Base-by-base conservation (phyloP, 306 rosid species). In the Quercus ilex region DNA sequence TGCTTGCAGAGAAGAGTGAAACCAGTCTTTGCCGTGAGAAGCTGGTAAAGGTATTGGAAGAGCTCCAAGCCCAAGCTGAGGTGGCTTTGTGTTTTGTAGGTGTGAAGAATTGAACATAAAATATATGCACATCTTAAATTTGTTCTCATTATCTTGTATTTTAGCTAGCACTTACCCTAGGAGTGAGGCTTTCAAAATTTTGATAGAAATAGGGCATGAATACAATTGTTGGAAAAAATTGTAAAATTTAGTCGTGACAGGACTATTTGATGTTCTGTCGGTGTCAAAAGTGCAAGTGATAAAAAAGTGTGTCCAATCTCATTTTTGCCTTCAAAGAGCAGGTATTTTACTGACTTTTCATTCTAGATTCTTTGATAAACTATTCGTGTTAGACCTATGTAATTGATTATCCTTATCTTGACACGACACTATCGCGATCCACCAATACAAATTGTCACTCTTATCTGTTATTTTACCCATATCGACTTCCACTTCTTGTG, bases 31-130 rank as follows among this genome's bases (percentile, higher is more conserved):
- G 89, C 75, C 90, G 99, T 3, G 93, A 92, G 69, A 84, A 91
- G 85, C 73, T 93, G 60, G 89, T 96, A 51, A 90, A 91, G 82
- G 84, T 89, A 49, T 81, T 96, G 81, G 87, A 86, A 85, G 99
- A 96, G 81, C 86, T 91, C 80, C 98, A 96, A 79, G 98, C 98
- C 30, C 91, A 89, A 83, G 98, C 98, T 57, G 99, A 96, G 85
- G 94, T 96, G 35, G 98, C 98, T 18, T 71, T 96, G 78, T 93
- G 96, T 87, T 96, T 96, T 88, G 91, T 90, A 62, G 96, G 96
- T 56, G 85, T 89, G 76, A 96, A 91, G 87, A 93, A 81, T 78
- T 93, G 93, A 95, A 20, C 56, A 52, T 35, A 69, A 18, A n/a
- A 55, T 62, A 55, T 62, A 13, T 43, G 57, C 57, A 28, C 23